These are phyloP conservation scores for Glutinoglossum americanum DNA, from an alignment of 495 filamentous ascomycete species.

Conservation along the genomic window DNA sequence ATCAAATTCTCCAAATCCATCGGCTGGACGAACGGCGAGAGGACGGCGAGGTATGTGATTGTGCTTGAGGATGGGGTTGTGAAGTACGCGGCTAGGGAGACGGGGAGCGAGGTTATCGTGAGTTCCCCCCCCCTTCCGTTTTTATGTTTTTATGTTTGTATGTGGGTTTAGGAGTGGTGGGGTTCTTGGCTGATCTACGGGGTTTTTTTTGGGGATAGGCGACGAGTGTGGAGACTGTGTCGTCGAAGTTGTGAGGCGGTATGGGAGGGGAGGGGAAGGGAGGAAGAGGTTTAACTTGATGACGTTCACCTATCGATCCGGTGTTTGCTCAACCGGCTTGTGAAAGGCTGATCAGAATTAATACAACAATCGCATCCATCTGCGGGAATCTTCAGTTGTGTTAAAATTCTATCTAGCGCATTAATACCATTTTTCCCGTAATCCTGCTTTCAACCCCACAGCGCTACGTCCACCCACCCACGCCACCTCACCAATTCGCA, in stretches of 20 bases:
- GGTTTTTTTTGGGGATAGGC: slow-evolving; percentile 24
- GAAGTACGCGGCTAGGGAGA: slow-evolving; percentile 63
- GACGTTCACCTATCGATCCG: too few species aligned
- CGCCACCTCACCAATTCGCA: too few species aligned
- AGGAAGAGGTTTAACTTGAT: too few species aligned
- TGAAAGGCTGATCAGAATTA: too few species aligned
- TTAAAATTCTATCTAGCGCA: too few species aligned
- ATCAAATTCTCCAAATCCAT: slow-evolving; percentile 58
- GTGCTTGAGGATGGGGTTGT: slow-evolving; percentile 81
- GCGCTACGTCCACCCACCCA: too few species aligned
- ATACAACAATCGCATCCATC: too few species aligned
- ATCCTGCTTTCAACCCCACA: too few species aligned
- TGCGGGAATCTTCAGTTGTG: too few species aligned
- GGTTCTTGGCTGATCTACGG: background rate
- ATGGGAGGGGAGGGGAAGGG: background rate
- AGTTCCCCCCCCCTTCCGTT: slow-evolving; percentile 17
- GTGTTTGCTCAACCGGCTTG: too few species aligned
- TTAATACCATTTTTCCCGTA: too few species aligned
- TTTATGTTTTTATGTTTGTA: background rate
- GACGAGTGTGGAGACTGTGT: slow-evolving; percentile 51
- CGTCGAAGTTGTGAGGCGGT: slow-evolving; percentile 34
- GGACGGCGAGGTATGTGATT: slow-evolving; percentile 66
- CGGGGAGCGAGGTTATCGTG: slow-evolving; percentile 41
- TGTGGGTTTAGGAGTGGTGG: background rate
- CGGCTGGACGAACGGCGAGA: slow-evolving; percentile 60